Evolutionary conservation across 163 green algal species (phyloP).

Genomic region (Volvox carteri): DNA sequence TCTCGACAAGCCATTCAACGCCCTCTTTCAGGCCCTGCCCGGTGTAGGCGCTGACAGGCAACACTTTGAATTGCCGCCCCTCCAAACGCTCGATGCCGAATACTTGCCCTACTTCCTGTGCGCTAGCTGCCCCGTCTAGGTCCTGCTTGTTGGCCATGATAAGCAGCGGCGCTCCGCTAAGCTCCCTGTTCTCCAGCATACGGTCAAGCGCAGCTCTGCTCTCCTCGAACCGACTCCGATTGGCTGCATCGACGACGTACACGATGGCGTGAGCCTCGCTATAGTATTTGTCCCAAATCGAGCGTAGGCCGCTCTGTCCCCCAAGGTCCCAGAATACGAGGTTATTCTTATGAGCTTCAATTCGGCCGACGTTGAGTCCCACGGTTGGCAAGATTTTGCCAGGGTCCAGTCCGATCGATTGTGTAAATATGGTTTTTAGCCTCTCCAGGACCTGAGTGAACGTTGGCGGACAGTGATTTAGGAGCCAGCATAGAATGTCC

Average conservation of each 20-base stretch:
- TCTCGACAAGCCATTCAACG: slow-evolving; percentile 88
- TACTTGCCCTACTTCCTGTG: slow-evolving; percentile 68
- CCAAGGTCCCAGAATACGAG: slow-evolving; percentile 93
- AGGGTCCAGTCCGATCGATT: slow-evolving; percentile 82
- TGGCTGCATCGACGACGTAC: slow-evolving; percentile 92
- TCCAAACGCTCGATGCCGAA: slow-evolving; percentile 69
- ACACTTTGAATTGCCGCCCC: slow-evolving; percentile 71
- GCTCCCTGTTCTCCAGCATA: slow-evolving; percentile 82
- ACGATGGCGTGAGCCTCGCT: slow-evolving; percentile 93
- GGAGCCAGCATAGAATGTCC: not conserved
- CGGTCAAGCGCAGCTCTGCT: slow-evolving; percentile 85
- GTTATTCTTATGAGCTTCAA: slow-evolving; percentile 71
- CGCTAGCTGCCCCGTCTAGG: slow-evolving; percentile 57
- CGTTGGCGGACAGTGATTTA: not conserved
- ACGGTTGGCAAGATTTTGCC: slow-evolving; percentile 96
- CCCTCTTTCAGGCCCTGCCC: slow-evolving; percentile 83
- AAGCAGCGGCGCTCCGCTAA: slow-evolving; percentile 88
- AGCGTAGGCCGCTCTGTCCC: slow-evolving; percentile 85
- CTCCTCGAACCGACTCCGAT: slow-evolving; percentile 84
- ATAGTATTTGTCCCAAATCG: slow-evolving; percentile 99
- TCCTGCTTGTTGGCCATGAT: slow-evolving; percentile 92
- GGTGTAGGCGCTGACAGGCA: slow-evolving; percentile 78
- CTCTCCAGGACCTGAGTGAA: slow-evolving; percentile 78
- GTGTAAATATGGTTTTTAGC: slow-evolving; percentile 87
- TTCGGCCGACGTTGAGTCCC: slow-evolving; percentile 93